These are phyloP conservation scores for Fulvia fulva DNA, from an alignment of 2,329 filamentous ascomycete genomes.

Conservation along the genomic window DNA sequence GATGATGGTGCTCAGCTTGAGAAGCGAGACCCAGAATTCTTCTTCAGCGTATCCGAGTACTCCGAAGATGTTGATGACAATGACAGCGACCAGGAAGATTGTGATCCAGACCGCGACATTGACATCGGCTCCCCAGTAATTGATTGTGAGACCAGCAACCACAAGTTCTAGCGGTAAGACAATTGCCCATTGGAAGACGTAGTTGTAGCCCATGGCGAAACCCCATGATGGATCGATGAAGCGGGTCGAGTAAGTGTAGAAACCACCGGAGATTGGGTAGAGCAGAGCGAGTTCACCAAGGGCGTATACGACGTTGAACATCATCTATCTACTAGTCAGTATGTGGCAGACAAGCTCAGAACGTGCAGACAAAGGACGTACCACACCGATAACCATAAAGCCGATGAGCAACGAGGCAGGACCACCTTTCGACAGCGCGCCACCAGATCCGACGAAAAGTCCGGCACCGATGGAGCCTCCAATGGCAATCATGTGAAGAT, in stretches of 20 bases:
- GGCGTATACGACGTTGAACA: slow-evolving; percentile 40
- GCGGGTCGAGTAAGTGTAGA: slow-evolving; percentile 39
- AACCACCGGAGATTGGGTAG: slow-evolving; percentile 41
- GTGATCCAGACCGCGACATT: slow-evolving; percentile 25
- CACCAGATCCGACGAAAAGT: slow-evolving; percentile 52
- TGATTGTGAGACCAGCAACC: slow-evolving; percentile 25
- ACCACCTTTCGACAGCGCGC: slow-evolving; percentile 47
- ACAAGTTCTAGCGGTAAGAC: slow-evolving; percentile 26
- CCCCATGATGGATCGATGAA: slow-evolving; percentile 43
- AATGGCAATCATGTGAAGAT: slow-evolving; percentile 35
- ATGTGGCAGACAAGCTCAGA: not conserved
- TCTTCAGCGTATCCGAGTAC: slow-evolving; percentile 29
- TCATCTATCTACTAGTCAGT: slow-evolving; percentile 30
- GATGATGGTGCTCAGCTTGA: slow-evolving; percentile 42
- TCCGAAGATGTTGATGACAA: slow-evolving; percentile 27
- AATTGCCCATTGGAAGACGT: slow-evolving; percentile 29
- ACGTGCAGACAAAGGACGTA: slow-evolving; percentile 13
- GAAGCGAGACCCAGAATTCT: slow-evolving; percentile 27
- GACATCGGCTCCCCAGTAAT: slow-evolving; percentile 24
- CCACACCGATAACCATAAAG: slow-evolving; percentile 33
- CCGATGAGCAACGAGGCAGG: slow-evolving; percentile 40
- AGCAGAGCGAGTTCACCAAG: slow-evolving; percentile 40
- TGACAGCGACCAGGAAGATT: slow-evolving; percentile 24
- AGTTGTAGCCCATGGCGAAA: slow-evolving; percentile 31
- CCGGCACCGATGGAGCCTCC: slow-evolving; percentile 48